These are phyloP conservation scores for Peniophora sp. DNA, from an alignment of 1,284 basidiomycete species.

Conservation along the genomic window DNA sequence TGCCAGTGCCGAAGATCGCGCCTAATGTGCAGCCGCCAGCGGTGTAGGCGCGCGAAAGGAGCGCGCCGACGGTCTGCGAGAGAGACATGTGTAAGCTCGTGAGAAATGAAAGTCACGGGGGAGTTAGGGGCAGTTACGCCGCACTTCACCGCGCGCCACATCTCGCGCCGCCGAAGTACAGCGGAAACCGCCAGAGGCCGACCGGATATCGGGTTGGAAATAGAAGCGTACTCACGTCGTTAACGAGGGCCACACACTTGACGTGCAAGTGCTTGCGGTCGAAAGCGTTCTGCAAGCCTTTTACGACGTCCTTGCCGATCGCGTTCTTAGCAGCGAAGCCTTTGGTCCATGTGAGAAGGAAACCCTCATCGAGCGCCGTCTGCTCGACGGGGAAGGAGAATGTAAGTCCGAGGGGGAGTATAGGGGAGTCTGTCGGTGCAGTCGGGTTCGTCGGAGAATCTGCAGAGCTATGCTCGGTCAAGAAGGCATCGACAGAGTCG, in stretches of 20 bases:
- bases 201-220: slow-evolving; percentile 4
- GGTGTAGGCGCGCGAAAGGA: slow-evolving; percentile 89
- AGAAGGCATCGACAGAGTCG: slow-evolving; percentile 89
- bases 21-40: slow-evolving; percentile 82
- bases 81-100: slow-evolving; percentile 1
- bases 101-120: too few species aligned
- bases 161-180: too few species aligned
- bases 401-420: slow-evolving; percentile 82
- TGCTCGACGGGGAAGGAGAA: slow-evolving; percentile 99
- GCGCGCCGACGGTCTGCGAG: slow-evolving; percentile 83
- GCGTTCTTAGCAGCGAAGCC: slow-evolving; percentile 90
- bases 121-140: too few species aligned
- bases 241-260: slow-evolving; percentile 89
- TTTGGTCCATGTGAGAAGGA: slow-evolving; percentile 95
- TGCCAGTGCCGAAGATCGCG: slow-evolving; percentile 96
- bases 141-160: too few species aligned
- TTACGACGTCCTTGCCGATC: slow-evolving; percentile 87
- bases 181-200: not conserved
- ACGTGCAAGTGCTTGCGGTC: slow-evolving; percentile 93
- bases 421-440: slow-evolving; percentile 23
- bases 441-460: slow-evolving; percentile 27
- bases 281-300: slow-evolving; percentile 88
- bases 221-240: slow-evolving; percentile 63
- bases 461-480: slow-evolving; percentile 48
- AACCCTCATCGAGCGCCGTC: slow-evolving; percentile 84